Evolutionary conservation across 2,329 filamentous ascomycete genomes (phyloP).

Genomic region (Talaromyces sp.): DNA sequence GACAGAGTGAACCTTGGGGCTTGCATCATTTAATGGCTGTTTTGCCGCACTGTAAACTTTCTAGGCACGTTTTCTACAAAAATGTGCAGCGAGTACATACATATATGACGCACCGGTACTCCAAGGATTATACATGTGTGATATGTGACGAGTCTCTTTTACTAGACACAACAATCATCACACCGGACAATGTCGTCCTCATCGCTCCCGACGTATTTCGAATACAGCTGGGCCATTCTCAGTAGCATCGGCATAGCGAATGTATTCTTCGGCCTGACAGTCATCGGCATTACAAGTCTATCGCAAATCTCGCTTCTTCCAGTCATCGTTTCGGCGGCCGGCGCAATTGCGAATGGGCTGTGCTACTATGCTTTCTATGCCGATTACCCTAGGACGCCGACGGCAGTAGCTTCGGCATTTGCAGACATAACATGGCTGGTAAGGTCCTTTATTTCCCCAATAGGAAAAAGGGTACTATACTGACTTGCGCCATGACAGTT

Average conservation of each 20-base stretch:
- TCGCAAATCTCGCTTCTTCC: background rate
- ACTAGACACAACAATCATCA: background rate
- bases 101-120: background rate
- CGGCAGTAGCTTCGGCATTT: background rate
- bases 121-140: background rate
- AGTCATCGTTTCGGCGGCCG: background rate
- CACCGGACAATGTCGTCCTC: background rate
- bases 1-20: background rate
- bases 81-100: background rate
- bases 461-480: background rate
- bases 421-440: background rate
- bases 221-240: background rate
- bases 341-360: background rate
- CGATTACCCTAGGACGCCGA: background rate
- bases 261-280: background rate
- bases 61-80: background rate
- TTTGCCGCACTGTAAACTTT: background rate
- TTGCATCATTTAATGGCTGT: background rate
- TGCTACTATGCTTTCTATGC: background rate
- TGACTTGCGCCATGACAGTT: background rate
- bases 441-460: background rate
- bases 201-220: background rate
- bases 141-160: background rate
- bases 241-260: slow-evolving; percentile 2
- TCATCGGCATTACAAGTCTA: background rate